Base-by-base conservation (phyloP, 495 filamentous ascomycete genomes). In the Daldinia vernicosa region DNA sequence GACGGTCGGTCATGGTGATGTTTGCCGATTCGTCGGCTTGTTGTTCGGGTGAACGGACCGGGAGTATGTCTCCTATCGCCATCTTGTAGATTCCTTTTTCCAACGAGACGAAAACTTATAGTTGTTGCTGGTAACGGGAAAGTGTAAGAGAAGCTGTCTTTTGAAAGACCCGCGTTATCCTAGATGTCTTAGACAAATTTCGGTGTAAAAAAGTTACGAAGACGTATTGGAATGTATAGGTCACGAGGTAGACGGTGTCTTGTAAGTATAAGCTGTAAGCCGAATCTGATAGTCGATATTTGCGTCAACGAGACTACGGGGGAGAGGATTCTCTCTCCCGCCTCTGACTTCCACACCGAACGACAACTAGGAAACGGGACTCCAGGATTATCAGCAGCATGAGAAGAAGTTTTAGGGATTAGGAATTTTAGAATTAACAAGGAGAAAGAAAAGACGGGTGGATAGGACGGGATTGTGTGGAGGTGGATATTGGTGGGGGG, bases 401-500 rank as follows among this genome's bases (percentile, higher is more conserved):
- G 70, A 73, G 70, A 69, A 73, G 70, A 69, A 69, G 70, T 27
- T 58, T 71, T 68, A 35, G 35, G 40, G 35, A 26, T n/a, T 26
- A 50, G 32, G 63, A 69, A 24, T 22, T n/a, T 26, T 28, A 15
- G 63, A 69, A 53, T 45, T 51, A 59, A 54, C 32, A 65, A 72
- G 47, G 33, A 59, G 53, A 66, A 72, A 15, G 63, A 65, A 72
- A 58, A 14, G 53, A 47, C 35, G 39, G 65, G 52, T 73, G 66
- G 65, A 69, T 68, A 68, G 61, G 51, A 68, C 65, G 64, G 70
- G 66, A 69, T 56, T 69, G 65, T 69, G 70, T 69, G 70, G 70
- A 73, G 66, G 70, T 73, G 70, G 70, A 69, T 73, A 69, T 69
- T 53, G 26, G 50, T 52, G 50, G 50, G 70, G 70, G 70, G 57